Evolutionary conservation across 352 stramenopile genomes (phyloP).

Genomic region (Pythium sp.): DNA sequence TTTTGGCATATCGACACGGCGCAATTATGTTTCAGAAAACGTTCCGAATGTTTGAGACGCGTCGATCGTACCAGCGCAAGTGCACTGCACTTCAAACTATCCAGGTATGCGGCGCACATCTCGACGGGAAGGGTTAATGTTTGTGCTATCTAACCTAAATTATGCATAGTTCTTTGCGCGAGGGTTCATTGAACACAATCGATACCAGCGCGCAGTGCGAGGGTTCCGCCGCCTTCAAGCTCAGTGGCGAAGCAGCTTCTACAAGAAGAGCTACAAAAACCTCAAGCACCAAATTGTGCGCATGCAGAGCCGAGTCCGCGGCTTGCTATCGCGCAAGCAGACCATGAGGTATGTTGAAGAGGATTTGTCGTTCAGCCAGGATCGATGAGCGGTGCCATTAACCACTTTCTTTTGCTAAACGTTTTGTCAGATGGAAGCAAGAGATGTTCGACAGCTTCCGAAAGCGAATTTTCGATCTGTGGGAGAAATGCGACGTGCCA

Average conservation of each 20-base stretch:
- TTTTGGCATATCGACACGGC: constrained; percentile 27
- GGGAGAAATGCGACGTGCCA: constrained; percentile 60
- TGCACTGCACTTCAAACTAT: constrained; percentile 29
- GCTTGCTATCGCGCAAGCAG: constrained; percentile 51
- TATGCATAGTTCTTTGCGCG: constrained; percentile 38
- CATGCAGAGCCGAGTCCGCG: constrained; percentile 62
- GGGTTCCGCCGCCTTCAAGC: constrained; percentile 63
- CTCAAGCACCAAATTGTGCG: constrained; percentile 58
- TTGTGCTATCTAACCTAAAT: background rate
- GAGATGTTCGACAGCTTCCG: constrained; percentile 52
- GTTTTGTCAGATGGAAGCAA: constrained; percentile 51
- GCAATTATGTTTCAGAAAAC: constrained; percentile 45
- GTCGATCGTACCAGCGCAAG: constrained; percentile 25
- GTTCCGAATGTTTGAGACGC: constrained; percentile 33
- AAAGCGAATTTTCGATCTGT: constrained; percentile 65
- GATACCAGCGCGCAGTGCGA: constrained; percentile 41
- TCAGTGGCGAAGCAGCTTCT: constrained; percentile 60
- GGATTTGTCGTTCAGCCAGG: too few species aligned
- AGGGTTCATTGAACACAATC: constrained; percentile 43
- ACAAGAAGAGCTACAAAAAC: constrained; percentile 60
- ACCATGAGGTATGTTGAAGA: constrained; percentile 40
- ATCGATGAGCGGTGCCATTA: too few species aligned
- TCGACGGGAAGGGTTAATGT: background rate
- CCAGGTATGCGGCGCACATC: constrained; percentile 18
- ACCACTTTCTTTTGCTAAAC: background rate